Evolutionary conservation across 2,329 filamentous ascomycete species (phyloP).

Genomic region (Akanthomyces uredinophilus): DNA sequence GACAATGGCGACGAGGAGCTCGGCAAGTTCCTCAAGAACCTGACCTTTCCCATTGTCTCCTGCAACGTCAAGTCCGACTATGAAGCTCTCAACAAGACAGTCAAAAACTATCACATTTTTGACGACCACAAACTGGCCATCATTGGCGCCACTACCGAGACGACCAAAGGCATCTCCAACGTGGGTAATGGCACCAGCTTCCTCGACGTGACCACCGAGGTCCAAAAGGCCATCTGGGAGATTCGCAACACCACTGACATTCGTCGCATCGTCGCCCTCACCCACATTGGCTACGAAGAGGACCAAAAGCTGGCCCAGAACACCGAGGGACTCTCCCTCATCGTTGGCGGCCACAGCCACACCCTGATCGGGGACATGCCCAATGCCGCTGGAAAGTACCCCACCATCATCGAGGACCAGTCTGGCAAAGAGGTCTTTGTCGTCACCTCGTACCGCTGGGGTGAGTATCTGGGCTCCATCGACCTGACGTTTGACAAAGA

Average conservation of each 20-base stretch:
- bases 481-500: conserved; percentile 57
- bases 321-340: conserved; percentile 60
- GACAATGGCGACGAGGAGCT: conserved; percentile 60
- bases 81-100: conserved; percentile 53
- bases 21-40: conserved; percentile 55
- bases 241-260: conserved; percentile 58
- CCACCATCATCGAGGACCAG: conserved; percentile 56
- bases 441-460: conserved; percentile 64
- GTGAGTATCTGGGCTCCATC: conserved; percentile 63
- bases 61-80: conserved; percentile 60
- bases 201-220: conserved; percentile 49
- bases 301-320: conserved; percentile 56
- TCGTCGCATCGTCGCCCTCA: conserved; percentile 60
- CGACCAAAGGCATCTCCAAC: conserved; percentile 52
- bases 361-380: conserved; percentile 56
- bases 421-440: conserved; percentile 64
- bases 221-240: conserved; percentile 57
- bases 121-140: conserved; percentile 55
- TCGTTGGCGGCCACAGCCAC: conserved; percentile 59
- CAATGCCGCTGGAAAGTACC: conserved; percentile 55
- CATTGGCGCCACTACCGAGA: conserved; percentile 59
- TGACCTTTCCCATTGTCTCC: conserved; percentile 60
- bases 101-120: conserved; percentile 62
- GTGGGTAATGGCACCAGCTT: conserved; percentile 55
- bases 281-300: conserved; percentile 61